A percentile compares a stretch with the other conserved stretches of the same genome.
Conservation (phyloP, 2,329 filamentous ascomycete species). For the Venturiaceae sp. region DNA sequence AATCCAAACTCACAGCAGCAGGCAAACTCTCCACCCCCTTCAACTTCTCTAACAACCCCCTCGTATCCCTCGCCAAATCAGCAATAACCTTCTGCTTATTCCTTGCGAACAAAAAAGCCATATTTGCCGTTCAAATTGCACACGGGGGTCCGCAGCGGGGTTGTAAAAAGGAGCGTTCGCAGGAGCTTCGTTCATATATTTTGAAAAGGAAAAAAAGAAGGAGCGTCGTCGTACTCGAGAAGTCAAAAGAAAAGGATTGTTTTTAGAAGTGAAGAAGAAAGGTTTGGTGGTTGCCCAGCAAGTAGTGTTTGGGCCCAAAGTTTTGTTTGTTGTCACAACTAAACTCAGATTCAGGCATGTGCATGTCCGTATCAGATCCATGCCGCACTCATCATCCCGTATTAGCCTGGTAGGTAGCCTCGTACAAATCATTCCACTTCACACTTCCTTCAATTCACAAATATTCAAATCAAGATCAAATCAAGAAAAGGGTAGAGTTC, state of each 20-base stretch:
- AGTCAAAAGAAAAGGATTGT: neutral
- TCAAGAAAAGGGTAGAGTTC: neutral
- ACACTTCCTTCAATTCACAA: neutral
- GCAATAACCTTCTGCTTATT: slow-evolving; percentile 50
- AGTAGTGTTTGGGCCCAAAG: neutral
- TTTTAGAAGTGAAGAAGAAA: neutral
- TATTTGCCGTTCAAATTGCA: slow-evolving; percentile 20
- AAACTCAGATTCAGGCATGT: too few species aligned
- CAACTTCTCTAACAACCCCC: slow-evolving; percentile 52
- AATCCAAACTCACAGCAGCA: slow-evolving; percentile 39
- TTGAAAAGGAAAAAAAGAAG: neutral
- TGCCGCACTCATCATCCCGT: neutral
- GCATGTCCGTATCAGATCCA: too few species aligned
- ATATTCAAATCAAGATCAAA: too few species aligned
- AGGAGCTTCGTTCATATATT: neutral
- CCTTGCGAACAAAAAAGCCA: slow-evolving; percentile 63
- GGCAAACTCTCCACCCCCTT: slow-evolving; percentile 44
- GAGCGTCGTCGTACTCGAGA: too few species aligned
- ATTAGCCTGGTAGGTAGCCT: neutral
- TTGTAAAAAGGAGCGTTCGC: neutral
- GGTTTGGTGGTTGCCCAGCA: neutral
- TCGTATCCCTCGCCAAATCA: slow-evolving; percentile 53
- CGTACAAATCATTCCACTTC: neutral
- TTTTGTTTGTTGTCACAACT: slow-evolving; percentile 1
- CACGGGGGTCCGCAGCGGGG: neutral